Base-by-base conservation (phyloP, 805 yeast genomes). In the Candida takata region DNA sequence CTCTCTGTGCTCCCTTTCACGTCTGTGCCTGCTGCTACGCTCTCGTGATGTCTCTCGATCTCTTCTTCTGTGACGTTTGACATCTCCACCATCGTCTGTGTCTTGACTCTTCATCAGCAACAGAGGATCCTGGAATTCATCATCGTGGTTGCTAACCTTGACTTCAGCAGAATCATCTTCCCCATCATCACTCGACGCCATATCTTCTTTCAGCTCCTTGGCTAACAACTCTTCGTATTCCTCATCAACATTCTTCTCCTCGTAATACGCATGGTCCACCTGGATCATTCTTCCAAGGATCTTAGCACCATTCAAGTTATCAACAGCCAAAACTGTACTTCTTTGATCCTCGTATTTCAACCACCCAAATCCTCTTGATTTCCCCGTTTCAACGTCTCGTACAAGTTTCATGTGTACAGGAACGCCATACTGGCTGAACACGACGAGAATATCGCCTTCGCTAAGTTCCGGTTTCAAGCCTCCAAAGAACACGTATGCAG, bases 341-440 rank as follows among this genome's bases (percentile, higher is more conserved):
- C 82, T 64, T 57, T 78, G 84, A 47, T 84, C 85, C 46, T 81
- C 90, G 50, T 84, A 90, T 56, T 85, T 84, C 45, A 90, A 57
- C 61, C 78, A 87, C 4, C 81, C 92, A 64, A 79, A 84, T 6
- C 95, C 92, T 36, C 69, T 67, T 3, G 85, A 75, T 37, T 70
- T 70, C 3, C 86, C 85, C 0, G 81, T 69, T 3, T 66, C 71
- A 38, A 64, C 65, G 50, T 85, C 90, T 39, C 90, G 69, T 18
- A 74, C 70, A 34, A 88, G 61, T 34, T 79, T 74, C 24, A 90
- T 54, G 47, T 82, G 84, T 0, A 82, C 80, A 0, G 96, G 96
- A 14, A 78, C 70, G 1, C 97, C 97, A 57, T 73, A 90, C 52
- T 90, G 97, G 2, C 95, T 82, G 54, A 90, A 90, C 23, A 88